These are phyloP conservation scores for Alternaria brassicicola DNA, from an alignment of 2,329 filamentous ascomycete genomes.

Conservation along the genomic window DNA sequence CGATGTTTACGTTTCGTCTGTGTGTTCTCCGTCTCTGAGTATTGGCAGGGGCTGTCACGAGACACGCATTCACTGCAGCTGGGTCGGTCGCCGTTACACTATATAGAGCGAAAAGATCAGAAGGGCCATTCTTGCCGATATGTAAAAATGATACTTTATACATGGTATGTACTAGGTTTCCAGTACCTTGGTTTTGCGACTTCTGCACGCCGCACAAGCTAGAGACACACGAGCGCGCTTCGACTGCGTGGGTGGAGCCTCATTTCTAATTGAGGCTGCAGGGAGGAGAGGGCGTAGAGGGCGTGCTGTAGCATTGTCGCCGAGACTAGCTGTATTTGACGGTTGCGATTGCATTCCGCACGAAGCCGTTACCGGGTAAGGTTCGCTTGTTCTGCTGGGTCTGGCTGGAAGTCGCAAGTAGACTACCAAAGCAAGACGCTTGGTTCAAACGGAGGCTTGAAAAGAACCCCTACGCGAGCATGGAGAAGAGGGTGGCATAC, in stretches of 20 bases:
- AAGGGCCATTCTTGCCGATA: background rate
- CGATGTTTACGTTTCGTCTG: slow-evolving; percentile 22
- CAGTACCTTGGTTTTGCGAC: slow-evolving; percentile 27
- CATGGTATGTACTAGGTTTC: background rate
- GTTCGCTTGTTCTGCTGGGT: background rate
- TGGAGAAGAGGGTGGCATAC: background rate
- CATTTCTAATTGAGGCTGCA: slow-evolving; percentile 11
- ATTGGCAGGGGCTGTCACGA: slow-evolving; percentile 19
- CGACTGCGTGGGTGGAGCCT: slow-evolving; percentile 6
- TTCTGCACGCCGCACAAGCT: slow-evolving; percentile 26
- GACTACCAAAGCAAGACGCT: background rate
- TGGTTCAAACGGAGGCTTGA: background rate
- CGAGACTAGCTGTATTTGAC: background rate
- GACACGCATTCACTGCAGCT: slow-evolving; percentile 23
- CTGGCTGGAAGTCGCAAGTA: background rate
- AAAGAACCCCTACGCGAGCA: background rate
- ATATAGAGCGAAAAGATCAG: background rate
- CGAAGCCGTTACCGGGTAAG: background rate
- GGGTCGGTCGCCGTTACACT: slow-evolving; percentile 27
- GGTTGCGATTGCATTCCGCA: slow-evolving; percentile 8
- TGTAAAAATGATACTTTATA: background rate
- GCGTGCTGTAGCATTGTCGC: slow-evolving; percentile 6
- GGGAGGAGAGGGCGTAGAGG: slow-evolving; percentile 23
- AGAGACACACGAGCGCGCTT: slow-evolving; percentile 22
- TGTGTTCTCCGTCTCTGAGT: slow-evolving; percentile 22